Percentiles rank a stretch among this genome's conserved stretches.
These are phyloP conservation scores for Saturnispora silvae DNA, from an alignment of 805 yeast genomes.

Conservation along the genomic window DNA sequence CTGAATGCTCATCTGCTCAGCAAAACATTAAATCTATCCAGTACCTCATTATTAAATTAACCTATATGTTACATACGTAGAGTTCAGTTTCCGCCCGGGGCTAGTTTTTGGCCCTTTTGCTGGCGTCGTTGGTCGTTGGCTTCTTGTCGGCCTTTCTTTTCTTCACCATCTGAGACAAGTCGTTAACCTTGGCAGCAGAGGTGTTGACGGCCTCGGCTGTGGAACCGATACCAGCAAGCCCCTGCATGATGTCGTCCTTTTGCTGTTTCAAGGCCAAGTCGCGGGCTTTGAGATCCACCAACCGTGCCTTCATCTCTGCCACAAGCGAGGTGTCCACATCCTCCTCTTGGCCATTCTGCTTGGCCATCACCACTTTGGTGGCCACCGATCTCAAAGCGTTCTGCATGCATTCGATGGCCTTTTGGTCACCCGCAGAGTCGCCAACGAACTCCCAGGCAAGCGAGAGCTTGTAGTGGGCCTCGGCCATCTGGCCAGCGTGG, in stretches of 20 bases:
- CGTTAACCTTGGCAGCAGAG: constrained; percentile 1
- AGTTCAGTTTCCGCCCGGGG: no score
- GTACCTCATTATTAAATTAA: no score
- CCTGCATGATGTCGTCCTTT: constrained; percentile 8
- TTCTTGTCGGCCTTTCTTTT: constrained; percentile 3
- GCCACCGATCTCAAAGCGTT: constrained; percentile 34
- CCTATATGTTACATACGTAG: no score
- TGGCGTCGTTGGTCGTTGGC: neutral
- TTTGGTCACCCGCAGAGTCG: constrained; percentile 37
- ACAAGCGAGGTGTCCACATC: constrained; percentile 34
- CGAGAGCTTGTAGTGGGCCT: constrained; percentile 72
- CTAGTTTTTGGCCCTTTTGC: constrained; percentile 5
- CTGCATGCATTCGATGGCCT: constrained; percentile 38
- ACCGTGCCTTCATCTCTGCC: constrained; percentile 45
- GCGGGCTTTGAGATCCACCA: constrained; percentile 37
- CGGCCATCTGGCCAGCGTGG: constrained; percentile 54
- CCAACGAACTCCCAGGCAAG: constrained; percentile 56
- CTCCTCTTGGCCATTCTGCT: constrained; percentile 9
- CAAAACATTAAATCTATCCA: no score
- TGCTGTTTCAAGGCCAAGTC: constrained; percentile 5
- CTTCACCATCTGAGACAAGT: constrained; percentile 5
- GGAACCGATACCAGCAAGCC: constrained; percentile 2
- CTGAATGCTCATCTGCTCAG: no score
- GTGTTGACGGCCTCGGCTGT: neutral
- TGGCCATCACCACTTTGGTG: constrained; percentile 21